Base-by-base conservation (phyloP, 352 stramenopile genomes). In the Phytophthora pluvialis region DNA sequence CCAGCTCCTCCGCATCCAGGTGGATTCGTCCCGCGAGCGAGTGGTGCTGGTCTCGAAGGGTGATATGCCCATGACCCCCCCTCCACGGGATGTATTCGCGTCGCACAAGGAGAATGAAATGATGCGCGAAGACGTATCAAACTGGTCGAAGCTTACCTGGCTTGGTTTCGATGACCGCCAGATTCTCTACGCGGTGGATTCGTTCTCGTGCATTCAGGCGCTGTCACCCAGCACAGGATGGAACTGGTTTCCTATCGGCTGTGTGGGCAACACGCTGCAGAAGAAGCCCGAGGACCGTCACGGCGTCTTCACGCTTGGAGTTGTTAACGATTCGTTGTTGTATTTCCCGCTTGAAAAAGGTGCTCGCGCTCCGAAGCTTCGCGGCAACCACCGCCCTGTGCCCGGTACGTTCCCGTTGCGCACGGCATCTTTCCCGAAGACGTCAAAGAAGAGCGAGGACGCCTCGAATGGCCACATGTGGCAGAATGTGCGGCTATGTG, bases 221-320 rank as follows among this genome's bases (percentile, higher is more conserved):
- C 67, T 94, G 2, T 80, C 76, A 5, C 53, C 64, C 3, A 81
- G 73, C 46, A 79, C 76, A 31, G 85, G 70, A 12, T 88, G 72
- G 64, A 77, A 88, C 46, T 95, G 87, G 87, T 83, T 90, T 61
- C 87, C 87, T 5, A 67, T 95, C 40, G 85, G 79, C 25, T 90
- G 75, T 45, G 69, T 92, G 3, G 81, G 81, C 51, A 90, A 90
- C 31, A 60, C 73, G 4, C 40, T 90, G 15, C 69, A 82, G 28
- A 84, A 88, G 63, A 88, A 87, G 25, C 80, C 80, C 3, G 67
- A 78, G 4, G 81, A 90, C 15, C 80, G 80, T 16, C 70, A 75
- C n/a, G 60, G 67, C 3, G 47, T 93, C 39, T 94, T 93, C 55
- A 77, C 82, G 1, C 68, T 94, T 1, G 86, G 86, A 13, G 62